Base-by-base conservation (phyloP, 192 early-diverging fungal genomes). In the Dissophora globulifera region DNA sequence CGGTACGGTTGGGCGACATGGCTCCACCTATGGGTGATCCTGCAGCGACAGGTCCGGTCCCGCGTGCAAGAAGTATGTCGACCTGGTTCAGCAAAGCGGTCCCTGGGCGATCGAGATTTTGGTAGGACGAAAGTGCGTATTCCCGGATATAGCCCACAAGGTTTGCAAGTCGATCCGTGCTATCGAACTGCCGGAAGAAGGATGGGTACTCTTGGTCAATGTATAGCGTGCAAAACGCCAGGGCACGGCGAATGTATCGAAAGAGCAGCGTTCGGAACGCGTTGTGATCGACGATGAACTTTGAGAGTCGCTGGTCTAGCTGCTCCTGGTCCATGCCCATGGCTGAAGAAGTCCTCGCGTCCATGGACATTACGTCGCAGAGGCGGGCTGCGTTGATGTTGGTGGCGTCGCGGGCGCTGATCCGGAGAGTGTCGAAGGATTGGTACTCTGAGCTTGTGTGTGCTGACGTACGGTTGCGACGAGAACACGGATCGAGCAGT, bases 191-290 rank as follows among this genome's bases (percentile, higher is more conserved):
- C 15, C 58, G 58, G 13, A 46, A 59, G 26, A 76, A 61, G 17
- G 72, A 76, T 13, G 72, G 51, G 12, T 40, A 60, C 22, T 76
- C 72, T 47, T 76, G 72, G 41, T 76, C 72, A 1, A 61, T 48
- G 23, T 61, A 55, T 64, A 62, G 67, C 1, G 43, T 55, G 31
- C 72, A 76, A 5, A 67, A 52, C 19, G 50, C 20, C 2, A 76
- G 29, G 4, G 63, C 33, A 3, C 72, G 63, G 2, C 63, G 63
- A 38, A 76, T 76, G 19, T 76, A 67, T 10, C 72, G 72, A 27
- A 61, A 61, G 26, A 76, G 72, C 7, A 67, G 25, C 2, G 63
- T 57, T 7, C 72, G 50, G 41, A 51, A 76, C 29, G 55, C 52
- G 46, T 60, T 67, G 30, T 76, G 72, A 19, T 76, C 72, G 13